Evolutionary conservation across 192 early-diverging fungal genomes (phyloP).

Genomic region (Phlyctochytrium arcticum): DNA sequence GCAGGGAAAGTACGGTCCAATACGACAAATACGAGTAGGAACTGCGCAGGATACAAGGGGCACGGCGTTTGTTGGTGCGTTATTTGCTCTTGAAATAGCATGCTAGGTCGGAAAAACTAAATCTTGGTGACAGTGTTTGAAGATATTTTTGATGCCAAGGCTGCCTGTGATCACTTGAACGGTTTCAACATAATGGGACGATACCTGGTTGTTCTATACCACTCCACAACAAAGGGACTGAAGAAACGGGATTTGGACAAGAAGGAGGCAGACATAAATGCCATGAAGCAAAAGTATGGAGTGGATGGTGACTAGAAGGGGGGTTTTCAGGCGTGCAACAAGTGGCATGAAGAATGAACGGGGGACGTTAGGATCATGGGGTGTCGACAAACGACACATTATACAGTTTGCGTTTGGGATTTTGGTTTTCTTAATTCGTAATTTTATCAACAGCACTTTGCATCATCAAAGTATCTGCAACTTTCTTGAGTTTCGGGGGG

Average conservation of each 20-base stretch:
- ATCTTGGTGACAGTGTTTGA: constrained; percentile 67
- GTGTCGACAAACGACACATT: too few species aligned
- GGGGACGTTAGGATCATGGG: too few species aligned
- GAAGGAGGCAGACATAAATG: constrained; percentile 40
- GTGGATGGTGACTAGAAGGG: too few species aligned
- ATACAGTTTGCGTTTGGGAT: too few species aligned
- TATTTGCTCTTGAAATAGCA: neutral
- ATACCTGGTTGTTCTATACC: constrained; percentile 93
- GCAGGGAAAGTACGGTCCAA: constrained; percentile 73
- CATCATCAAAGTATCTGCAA: too few species aligned
- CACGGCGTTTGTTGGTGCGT: constrained; percentile 82
- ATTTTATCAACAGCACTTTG: too few species aligned
- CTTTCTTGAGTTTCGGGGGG: too few species aligned
- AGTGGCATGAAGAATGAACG: too few species aligned
- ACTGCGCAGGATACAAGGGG: constrained; percentile 83
- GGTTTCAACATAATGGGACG: constrained; percentile 94
- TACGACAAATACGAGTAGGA: constrained; percentile 90
- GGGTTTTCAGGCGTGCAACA: too few species aligned
- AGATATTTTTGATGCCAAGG: constrained; percentile 97
- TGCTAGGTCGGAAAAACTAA: neutral
- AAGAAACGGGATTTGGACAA: constrained; percentile 77
- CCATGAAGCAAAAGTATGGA: constrained; percentile 43
- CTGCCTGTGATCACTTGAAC: constrained; percentile 90
- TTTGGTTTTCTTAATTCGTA: too few species aligned
- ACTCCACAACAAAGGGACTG: constrained; percentile 73